Evolutionary conservation across 768 basidiomycete genomes (phyloP).

Genomic region (Mycena olivaceomarginata): DNA sequence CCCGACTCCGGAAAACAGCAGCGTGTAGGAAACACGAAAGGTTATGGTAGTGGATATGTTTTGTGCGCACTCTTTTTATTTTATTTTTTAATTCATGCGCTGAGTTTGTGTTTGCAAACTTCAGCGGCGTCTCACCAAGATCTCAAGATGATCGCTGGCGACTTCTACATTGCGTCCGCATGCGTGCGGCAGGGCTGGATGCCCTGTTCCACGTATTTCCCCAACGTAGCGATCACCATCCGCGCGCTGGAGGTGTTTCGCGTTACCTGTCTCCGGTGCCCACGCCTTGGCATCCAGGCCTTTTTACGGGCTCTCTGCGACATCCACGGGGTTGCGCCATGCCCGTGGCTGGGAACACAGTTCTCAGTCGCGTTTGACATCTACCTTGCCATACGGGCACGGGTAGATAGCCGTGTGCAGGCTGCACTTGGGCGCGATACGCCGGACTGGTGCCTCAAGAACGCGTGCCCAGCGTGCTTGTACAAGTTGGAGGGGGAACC

Average conservation of each 20-base stretch:
- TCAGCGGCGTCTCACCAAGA: too few relatives aligned
- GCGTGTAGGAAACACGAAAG: neutral
- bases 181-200: neutral
- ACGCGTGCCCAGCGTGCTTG: too few relatives aligned
- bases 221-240: neutral
- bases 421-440: too few relatives aligned
- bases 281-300: constrained; percentile 46
- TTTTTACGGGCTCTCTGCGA: constrained; percentile 47
- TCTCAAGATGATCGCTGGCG: too few relatives aligned
- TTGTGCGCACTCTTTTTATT: neutral
- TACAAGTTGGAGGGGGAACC: too few relatives aligned
- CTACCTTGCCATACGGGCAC: too few relatives aligned
- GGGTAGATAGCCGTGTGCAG: too few relatives aligned
- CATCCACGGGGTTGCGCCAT: constrained; percentile 31
- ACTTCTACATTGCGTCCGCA: neutral
- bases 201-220: neutral
- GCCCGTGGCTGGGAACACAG: constrained; percentile 6
- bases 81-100: neutral
- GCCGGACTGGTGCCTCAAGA: too few relatives aligned
- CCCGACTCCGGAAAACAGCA: neutral
- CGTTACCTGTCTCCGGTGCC: constrained; percentile 29
- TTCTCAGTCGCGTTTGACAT: constrained; percentile 57
- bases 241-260: neutral
- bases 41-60: neutral
- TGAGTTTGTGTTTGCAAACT: neutral